Base-by-base conservation (phyloP, 108 stramenopile species). In the Asterionellopsis glacialis region DNA sequence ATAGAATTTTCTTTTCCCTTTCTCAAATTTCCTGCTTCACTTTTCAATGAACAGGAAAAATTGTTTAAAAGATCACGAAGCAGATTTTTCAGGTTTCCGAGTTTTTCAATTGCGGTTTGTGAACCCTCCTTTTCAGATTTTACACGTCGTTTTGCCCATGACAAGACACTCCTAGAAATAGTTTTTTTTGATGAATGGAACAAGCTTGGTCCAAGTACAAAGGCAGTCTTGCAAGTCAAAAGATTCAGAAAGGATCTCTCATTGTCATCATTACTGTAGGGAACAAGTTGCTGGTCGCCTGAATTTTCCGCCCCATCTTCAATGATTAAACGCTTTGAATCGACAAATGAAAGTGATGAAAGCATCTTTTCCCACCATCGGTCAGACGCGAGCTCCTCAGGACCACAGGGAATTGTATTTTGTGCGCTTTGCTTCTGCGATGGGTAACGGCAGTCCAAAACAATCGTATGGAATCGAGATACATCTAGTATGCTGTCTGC, bases 121-220 rank as follows among this genome's bases (percentile, higher is more conserved):
- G 23, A 15, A 25, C 15, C 16, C 27, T 24, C 45, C 21, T 48
- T 61, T 27, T 61, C 16, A 14, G 21, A 19, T 61, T 62, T 69
- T 14, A 61, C 68, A 15, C 62, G 41, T 51, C 43, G 48, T 51
- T 75, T 74, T 15, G 73, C 70, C 77, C 77, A 79, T 11, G 77
- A 79, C 25, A 75, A 50, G 3, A 79, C 70, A 27, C 66, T 39
- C 5, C 39, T 27, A 4, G 38, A 13, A 13, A 38, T 1, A 51
- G 6, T 39, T 15, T n/a, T 51, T 16, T 28, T 51, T 15, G n/a
- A 16, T 15, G 21, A 14, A 5, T 16, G 41, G 16, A 57, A 57
- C 3, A 57, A 2, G 25, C n/a, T 18, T 41, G 56, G 56, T 19
- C 56, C 56, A 7, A 57, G 11, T 19, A 41, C 56, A 22, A 57